Evolutionary conservation across 1,284 basidiomycete species (phyloP).

Genomic region (Sporisorium sorghi): DNA sequence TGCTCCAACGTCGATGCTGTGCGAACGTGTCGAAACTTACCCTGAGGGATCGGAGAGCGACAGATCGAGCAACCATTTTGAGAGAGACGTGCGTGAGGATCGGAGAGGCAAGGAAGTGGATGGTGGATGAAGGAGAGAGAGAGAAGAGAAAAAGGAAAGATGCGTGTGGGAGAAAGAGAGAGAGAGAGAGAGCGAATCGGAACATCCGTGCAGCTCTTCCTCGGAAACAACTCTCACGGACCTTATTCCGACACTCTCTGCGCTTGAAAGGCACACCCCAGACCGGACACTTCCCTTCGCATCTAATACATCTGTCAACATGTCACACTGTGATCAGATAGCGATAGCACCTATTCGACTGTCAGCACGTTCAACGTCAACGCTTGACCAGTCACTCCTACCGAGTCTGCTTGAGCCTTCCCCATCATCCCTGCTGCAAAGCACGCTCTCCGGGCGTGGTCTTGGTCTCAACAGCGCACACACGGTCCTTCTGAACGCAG

Average conservation of each 20-base stretch:
- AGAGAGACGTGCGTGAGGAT: background rate
- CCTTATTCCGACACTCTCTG: too few species aligned
- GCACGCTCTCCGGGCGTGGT: too few species aligned
- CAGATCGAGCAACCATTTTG: conserved; percentile 51
- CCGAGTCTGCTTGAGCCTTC: too few species aligned
- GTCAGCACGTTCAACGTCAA: too few species aligned
- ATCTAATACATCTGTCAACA: too few species aligned
- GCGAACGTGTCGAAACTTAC: conserved; percentile 24
- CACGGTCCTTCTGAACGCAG: too few species aligned
- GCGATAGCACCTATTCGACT: background rate
- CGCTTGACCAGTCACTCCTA: too few species aligned
- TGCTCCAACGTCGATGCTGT: background rate
- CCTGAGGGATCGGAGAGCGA: conserved; percentile 47
- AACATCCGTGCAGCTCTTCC: background rate
- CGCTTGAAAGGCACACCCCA: too few species aligned
- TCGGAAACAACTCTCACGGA: background rate
- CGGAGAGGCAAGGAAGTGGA: conserved; percentile 6
- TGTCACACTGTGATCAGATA: too few species aligned
- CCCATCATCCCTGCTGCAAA: too few species aligned
- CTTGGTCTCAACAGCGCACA: background rate
- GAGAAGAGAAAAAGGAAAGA: conserved; percentile 4
- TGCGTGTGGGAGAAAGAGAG: conserved; percentile 9
- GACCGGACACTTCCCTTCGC: too few species aligned
- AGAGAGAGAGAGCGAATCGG: conserved; percentile 5
- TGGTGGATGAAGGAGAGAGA: conserved; percentile 9